A percentile compares a stretch with the other conserved stretches of the same genome.
These are phyloP conservation scores for Rhizopus arrhizus DNA, from an alignment of 371 early-diverging fungal species.

Conservation along the genomic window DNA sequence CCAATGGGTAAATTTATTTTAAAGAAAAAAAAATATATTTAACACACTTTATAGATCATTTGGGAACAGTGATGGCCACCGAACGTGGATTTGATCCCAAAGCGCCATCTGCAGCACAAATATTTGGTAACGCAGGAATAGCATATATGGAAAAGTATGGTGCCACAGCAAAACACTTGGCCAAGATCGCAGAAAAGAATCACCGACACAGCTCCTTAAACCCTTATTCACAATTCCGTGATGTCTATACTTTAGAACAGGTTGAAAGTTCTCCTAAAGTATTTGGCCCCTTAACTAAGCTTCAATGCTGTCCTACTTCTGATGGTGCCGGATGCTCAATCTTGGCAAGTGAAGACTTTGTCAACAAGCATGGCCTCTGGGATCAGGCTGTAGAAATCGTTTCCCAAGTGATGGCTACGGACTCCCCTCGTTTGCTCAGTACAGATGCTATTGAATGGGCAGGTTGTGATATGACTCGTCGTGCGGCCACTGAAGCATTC, in stretches of 20 bases:
- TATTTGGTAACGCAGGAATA: conserved; percentile 79
- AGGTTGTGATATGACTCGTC: conserved; percentile 74
- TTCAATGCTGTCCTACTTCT: conserved; percentile 83
- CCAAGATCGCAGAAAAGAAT: conserved; percentile 78
- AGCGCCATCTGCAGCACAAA: conserved; percentile 72
- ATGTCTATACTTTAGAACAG: conserved; percentile 70
- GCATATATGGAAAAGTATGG: conserved; percentile 72
- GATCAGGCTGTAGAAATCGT: conserved; percentile 74
- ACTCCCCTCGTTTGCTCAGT: conserved; percentile 63
- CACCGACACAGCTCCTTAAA: conserved; percentile 76
- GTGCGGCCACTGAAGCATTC: conserved; percentile 62
- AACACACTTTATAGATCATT: conserved; percentile 50
- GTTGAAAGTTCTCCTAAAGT: conserved; percentile 65
- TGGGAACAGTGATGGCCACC: conserved; percentile 55
- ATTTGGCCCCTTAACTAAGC: conserved; percentile 72
- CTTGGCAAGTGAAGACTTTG: conserved; percentile 71
- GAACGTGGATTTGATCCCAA: conserved; percentile 59
- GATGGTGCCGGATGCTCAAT: conserved; percentile 76
- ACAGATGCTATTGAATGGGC: conserved; percentile 69
- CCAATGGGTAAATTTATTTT: conserved; percentile 53
- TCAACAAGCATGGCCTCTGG: conserved; percentile 62
- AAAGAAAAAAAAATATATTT: not conserved
- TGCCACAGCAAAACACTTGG: conserved; percentile 60
- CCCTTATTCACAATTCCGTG: conserved; percentile 81
- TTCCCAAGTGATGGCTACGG: conserved; percentile 76